phyloP scores from a whole-genome alignment of 2,329 filamentous ascomycete species.

The Alternaria hordeiaustralica region DNA sequence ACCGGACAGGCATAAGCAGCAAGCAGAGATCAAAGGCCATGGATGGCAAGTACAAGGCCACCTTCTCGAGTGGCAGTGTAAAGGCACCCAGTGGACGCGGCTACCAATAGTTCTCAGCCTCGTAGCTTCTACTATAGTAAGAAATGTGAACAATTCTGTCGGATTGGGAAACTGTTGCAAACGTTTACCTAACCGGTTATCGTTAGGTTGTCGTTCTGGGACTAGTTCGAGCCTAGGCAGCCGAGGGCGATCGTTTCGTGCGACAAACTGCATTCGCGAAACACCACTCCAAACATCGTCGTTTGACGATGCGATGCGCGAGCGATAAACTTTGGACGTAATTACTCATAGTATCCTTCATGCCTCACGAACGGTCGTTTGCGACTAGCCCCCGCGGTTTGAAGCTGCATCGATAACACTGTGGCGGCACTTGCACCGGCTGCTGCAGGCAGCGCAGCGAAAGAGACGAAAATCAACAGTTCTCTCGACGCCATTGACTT shows the following conservation, averaged over 20 bases:
- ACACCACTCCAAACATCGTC: conserved; percentile 36
- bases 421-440: neutral
- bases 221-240: conserved; percentile 7
- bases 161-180: neutral
- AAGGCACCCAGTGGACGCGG: conserved; percentile 27
- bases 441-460: neutral
- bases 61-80: conserved; percentile 41
- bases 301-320: conserved; percentile 27
- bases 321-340: neutral
- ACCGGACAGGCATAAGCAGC: conserved; percentile 75
- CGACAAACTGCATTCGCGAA: conserved; percentile 22
- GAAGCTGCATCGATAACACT: neutral
- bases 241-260: conserved; percentile 14
- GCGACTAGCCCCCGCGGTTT: neutral
- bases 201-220: neutral
- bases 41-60: conserved; percentile 38
- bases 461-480: neutral
- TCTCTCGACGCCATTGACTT: neutral
- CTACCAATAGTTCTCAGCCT: conserved; percentile 9
- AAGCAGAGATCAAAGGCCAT: conserved; percentile 61
- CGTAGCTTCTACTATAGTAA: neutral
- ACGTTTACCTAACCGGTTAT: neutral
- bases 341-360: neutral
- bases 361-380: neutral
- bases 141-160: neutral